A percentile compares a stretch with the other conserved stretches of the same genome.
Evolutionary conservation across 208 protist genomes (phyloP).

Genomic region (Trypanosoma avium): DNA sequence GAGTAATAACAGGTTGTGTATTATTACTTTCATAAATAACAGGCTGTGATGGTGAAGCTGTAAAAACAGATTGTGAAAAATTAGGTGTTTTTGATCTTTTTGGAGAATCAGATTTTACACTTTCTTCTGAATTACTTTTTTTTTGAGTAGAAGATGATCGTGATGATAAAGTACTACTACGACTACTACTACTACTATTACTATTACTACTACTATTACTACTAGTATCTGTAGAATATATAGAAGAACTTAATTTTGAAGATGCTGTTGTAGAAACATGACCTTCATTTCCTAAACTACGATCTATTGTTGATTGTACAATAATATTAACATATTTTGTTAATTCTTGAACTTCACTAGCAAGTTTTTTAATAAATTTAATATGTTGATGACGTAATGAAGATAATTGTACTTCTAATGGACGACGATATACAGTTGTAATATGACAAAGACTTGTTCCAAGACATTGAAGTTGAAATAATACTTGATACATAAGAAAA

Average conservation of each 20-base stretch:
- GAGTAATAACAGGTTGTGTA: not conserved
- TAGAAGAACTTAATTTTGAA: constrained; percentile 1
- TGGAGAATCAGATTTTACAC: not conserved
- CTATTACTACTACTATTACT: constrained; percentile 4
- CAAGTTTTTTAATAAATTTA: constrained; percentile 60
- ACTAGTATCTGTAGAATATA: no score
- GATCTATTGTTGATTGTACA: constrained; percentile 77
- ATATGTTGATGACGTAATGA: constrained; percentile 54
- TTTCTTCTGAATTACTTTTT: constrained; percentile 11
- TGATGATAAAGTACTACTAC: not conserved
- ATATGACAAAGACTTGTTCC: constrained; percentile 72
- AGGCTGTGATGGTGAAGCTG: not conserved
- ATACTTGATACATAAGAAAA: constrained; percentile 76
- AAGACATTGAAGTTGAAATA: constrained; percentile 85
- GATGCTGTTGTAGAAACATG: not conserved
- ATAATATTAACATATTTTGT: constrained; percentile 76
- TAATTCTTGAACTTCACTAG: constrained; percentile 49
- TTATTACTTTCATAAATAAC: not conserved
- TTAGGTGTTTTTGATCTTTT: not conserved
- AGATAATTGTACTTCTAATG: constrained; percentile 54
- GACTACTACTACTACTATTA: no score
- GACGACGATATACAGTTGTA: constrained; percentile 47
- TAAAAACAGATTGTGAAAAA: not conserved
- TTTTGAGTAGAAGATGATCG: not conserved
- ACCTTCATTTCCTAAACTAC: constrained; percentile 31